Conservation (phyloP, 1,284 basidiomycete species). For the Apiotrichum veenhuisii region DNA sequence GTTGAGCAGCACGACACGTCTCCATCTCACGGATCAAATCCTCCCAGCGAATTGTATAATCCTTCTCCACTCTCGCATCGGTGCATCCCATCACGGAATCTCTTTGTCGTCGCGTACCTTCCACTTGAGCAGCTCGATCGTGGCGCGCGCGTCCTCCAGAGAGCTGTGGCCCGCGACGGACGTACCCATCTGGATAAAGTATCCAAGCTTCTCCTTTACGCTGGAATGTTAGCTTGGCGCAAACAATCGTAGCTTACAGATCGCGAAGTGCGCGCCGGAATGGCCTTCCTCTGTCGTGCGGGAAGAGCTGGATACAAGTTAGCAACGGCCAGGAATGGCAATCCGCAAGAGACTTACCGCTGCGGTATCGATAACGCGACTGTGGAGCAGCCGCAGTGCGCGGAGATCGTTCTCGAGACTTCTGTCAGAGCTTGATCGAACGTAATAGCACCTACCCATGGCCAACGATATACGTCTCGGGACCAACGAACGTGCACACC, state of each 20-base stretch:
- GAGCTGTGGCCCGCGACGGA: conserved; percentile 73
- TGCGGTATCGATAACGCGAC: conserved; percentile 75
- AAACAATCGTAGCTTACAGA: conserved; percentile 57
- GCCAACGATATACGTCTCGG: conserved; percentile 76
- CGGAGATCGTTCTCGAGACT: conserved; percentile 82
- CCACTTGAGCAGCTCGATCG: conserved; percentile 69
- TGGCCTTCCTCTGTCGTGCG: conserved; percentile 71
- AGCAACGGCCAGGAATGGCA: too few species aligned
- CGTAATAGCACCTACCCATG: conserved; percentile 44
- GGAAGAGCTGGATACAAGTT: conserved; percentile 64
- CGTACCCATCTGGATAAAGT: conserved; percentile 65
- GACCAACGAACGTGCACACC: conserved; percentile 65
- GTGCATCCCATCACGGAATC: too few species aligned
- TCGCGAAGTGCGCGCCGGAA: conserved; percentile 72
- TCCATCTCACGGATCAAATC: too few species aligned
- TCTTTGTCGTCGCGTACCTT: conserved; percentile 43
- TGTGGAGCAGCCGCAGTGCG: conserved; percentile 77
- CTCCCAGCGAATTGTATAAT: too few species aligned
- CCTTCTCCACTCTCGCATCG: too few species aligned
- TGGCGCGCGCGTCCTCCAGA: conserved; percentile 75
- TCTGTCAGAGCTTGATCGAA: not conserved
- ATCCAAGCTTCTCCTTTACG: conserved; percentile 69
- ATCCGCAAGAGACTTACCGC: too few species aligned
- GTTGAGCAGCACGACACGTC: too few species aligned
- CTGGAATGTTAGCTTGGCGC: conserved; percentile 48